Base-by-base conservation (phyloP, 768 basidiomycete species). In the Collybia sp. region DNA sequence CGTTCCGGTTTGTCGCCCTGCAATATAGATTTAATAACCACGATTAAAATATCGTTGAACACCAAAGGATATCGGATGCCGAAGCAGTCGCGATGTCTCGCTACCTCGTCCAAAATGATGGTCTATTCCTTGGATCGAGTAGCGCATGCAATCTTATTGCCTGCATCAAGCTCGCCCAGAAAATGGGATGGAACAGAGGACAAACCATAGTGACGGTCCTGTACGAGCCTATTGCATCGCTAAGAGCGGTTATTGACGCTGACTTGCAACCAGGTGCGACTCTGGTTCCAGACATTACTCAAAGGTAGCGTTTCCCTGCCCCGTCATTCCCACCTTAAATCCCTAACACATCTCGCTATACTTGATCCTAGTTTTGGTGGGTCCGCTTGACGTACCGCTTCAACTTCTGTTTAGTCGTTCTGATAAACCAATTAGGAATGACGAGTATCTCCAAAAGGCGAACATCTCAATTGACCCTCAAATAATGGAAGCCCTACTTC, bases 71-170 rank as follows among this genome's bases (percentile, higher is more conserved):
- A 61, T 85, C 88, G 2, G 96, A 98, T 53, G 83, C 77, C 1
- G 95, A 99, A 65, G 95, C 95, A 0, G 91, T 98, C 40, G 82
- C 88, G 6, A 98, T 98, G 95, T 88, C 93, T 1, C 83, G 94
- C 9, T 93, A 93, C 60, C 77, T 99, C 15, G 92, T 96, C 3
- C 71, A 85, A 42, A 72, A 89, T 45, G 95, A 98, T 53, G 96
- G 96, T 0, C 70, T 99, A 19, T 98, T 94, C 68, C 72, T 98
- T 20, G 96, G 96, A 12, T 97, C 94, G 0, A 95, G 92, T 49
- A 94, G 91, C 56, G 95, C 96, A 0, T 94, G 93, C 60, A 99
- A 98, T 59, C 74, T 99, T 33, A 80, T 96, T n/a, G 89, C 95
- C 1, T 92, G 89, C 54, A 76, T 96, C 39, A 85, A 87, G 56